Evolutionary conservation across 352 stramenopile species (phyloP), one percentile per base, ranked within the genome.

Genomic region (Globisporangium paroecandrum): DNA sequence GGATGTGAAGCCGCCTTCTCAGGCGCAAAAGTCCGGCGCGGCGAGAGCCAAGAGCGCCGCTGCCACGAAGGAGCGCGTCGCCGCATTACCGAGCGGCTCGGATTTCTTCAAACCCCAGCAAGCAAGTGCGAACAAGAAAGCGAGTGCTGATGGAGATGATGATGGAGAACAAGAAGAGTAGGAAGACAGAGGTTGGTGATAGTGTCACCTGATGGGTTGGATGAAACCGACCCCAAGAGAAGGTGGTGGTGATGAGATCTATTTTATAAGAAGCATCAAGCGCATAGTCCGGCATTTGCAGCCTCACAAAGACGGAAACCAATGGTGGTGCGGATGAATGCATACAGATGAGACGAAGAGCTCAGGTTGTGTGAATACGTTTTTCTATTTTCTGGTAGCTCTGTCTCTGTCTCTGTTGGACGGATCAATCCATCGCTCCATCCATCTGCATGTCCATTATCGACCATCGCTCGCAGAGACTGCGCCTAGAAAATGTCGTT

Each of bases 401-500:
- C 27, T 59, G 18, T 60, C 38, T 61, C 32, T 38, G 32, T 38
- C n/a, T 49, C 32, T 61, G 12, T 43, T 32, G 20, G 22, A 43
- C 25, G 18, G 22, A 24, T 20, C 27, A 18, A 5, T n/a, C 24
- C 24, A 27, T 12, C 27, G 18, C 13, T n/a, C 51, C 51, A 27
- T 6, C 29, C 55, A 25, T 25, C 54, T 8, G 27, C 27, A 27
- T 38, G 53, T 57, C 27, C 27, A 24, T 47, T 53, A 74, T 7
- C 22, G 43, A 51, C 43, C 43, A 20, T n/a, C 18, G 38, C 38
- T 29, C 27, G 54, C 32, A 15, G 24, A 25, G 54, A 38, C 51
- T 70, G 41, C 6, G n/a, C 65, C 76, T 91, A 95, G 81, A 95
- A 95, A 66, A 95, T 92, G 69, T 95, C 87, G 70, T 93, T 93